Evolutionary conservation across 2,329 filamentous ascomycete genomes (phyloP).

Genomic region (Tolypocladium tropicale): DNA sequence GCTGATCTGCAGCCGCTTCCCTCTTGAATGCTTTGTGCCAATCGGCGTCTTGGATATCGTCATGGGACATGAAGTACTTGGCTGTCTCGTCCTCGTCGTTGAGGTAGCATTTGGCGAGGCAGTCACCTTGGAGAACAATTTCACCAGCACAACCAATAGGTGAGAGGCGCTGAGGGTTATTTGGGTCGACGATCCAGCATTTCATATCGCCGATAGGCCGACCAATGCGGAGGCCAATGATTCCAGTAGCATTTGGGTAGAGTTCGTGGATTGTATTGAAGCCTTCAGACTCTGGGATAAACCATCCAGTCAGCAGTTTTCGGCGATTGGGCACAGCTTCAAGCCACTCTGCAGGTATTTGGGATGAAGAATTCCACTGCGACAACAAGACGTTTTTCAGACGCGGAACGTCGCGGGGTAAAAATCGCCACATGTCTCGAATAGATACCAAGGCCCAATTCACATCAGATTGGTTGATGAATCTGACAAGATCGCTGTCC

Average conservation of each 20-base stretch:
- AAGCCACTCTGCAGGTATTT: not conserved
- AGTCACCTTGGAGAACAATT: slow-evolving; percentile 4
- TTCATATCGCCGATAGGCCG: not conserved
- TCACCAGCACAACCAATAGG: slow-evolving; percentile 6
- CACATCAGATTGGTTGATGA: not conserved
- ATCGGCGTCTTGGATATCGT: not conserved
- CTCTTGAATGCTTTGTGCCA: not conserved
- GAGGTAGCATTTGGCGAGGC: slow-evolving; percentile 2
- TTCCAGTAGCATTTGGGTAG: not conserved
- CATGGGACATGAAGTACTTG: not conserved
- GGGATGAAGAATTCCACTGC: no score
- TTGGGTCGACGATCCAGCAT: slow-evolving; percentile 2
- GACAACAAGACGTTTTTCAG: not conserved
- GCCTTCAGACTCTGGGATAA: not conserved
- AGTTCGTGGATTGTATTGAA: not conserved
- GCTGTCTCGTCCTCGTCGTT: not conserved
- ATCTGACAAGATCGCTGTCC: not conserved
- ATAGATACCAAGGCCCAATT: not conserved
- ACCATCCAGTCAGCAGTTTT: not conserved
- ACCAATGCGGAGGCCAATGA: slow-evolving; percentile 1
- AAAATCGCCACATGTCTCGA: not conserved
- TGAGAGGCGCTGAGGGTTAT: not conserved
- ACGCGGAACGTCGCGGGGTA: not conserved
- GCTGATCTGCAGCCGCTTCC: not conserved
- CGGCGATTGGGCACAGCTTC: not conserved